Evolutionary conservation across 208 protist genomes (phyloP).

Genomic region (Trypanosoma congolense): DNA sequence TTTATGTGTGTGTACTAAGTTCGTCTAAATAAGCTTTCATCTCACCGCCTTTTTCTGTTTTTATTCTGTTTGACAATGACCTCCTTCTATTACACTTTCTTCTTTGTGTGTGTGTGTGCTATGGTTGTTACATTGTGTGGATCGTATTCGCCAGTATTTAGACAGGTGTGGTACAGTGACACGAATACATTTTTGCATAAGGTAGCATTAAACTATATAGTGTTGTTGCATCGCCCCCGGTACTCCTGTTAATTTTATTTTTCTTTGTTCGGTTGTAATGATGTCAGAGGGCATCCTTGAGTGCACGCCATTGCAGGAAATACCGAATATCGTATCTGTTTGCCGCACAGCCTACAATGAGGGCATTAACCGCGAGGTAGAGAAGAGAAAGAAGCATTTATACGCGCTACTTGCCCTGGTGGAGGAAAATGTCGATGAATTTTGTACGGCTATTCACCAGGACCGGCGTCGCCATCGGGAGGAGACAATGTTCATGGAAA

Average conservation of each 20-base stretch:
- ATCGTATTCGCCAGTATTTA: too few species aligned
- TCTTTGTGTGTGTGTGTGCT: too few species aligned
- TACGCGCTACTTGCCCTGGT: conserved; percentile 45
- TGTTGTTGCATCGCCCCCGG: too few species aligned
- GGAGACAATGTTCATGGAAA: conserved; percentile 31
- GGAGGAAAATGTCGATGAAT: conserved; percentile 49
- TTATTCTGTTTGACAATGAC: too few species aligned
- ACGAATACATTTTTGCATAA: too few species aligned
- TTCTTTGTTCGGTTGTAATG: conserved; percentile 2
- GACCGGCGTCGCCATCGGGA: conserved; percentile 32
- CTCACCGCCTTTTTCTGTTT: too few species aligned
- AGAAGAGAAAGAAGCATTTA: conserved; percentile 34
- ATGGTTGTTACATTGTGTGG: too few species aligned
- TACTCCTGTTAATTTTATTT: conserved; percentile 1
- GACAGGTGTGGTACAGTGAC: too few species aligned
- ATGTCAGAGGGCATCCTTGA: not conserved
- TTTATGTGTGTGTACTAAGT: too few species aligned
- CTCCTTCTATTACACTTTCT: too few species aligned
- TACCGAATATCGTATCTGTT: conserved; percentile 18
- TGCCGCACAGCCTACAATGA: conserved; percentile 20
- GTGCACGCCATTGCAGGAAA: conserved; percentile 25
- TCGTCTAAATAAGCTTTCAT: too few species aligned
- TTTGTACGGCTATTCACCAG: conserved; percentile 33
- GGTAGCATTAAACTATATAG: too few species aligned
- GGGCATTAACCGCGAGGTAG: conserved; percentile 13